Evolutionary conservation across 441 rosid species (phyloP).

Genomic region (Erodium moschatum): DNA sequence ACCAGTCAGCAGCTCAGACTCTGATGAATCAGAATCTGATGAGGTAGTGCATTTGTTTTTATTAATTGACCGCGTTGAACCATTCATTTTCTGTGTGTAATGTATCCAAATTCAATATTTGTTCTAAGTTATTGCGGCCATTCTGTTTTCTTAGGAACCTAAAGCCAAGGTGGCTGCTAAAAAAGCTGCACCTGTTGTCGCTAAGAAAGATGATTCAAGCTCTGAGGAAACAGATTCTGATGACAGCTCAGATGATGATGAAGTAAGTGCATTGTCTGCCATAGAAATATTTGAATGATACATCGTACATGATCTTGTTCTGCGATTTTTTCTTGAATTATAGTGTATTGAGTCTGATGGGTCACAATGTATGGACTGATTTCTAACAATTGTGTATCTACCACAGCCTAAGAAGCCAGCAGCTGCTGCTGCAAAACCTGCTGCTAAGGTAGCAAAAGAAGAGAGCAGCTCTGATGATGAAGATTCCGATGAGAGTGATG

Average conservation of each 20-base stretch:
- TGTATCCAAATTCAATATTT: too few relatives aligned
- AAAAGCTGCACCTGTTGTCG: not conserved
- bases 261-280: too few relatives aligned
- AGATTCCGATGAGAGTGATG: not conserved
- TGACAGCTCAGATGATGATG: slow-evolving; percentile 28
- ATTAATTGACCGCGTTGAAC: not conserved
- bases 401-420: too few relatives aligned
- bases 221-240: not conserved
- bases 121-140: too few relatives aligned
- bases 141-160: not conserved
- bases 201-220: not conserved
- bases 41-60: not conserved
- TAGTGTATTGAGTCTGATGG: too few relatives aligned
- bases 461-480: not conserved
- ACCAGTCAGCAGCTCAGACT: not conserved
- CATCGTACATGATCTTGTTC: too few relatives aligned
- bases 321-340: too few relatives aligned
- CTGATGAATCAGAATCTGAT: not conserved
- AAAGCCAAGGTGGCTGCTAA: not conserved
- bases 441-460: not conserved
- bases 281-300: too few relatives aligned
- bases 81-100: too few relatives aligned
- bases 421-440: not conserved
- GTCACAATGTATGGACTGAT: too few relatives aligned
- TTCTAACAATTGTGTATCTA: too few relatives aligned